A percentile compares a stretch with the other conserved stretches of the same genome.
phyloP scores from a whole-genome alignment of 495 filamentous ascomycete species.

The Lasiosphaeriaceae sp. region DNA sequence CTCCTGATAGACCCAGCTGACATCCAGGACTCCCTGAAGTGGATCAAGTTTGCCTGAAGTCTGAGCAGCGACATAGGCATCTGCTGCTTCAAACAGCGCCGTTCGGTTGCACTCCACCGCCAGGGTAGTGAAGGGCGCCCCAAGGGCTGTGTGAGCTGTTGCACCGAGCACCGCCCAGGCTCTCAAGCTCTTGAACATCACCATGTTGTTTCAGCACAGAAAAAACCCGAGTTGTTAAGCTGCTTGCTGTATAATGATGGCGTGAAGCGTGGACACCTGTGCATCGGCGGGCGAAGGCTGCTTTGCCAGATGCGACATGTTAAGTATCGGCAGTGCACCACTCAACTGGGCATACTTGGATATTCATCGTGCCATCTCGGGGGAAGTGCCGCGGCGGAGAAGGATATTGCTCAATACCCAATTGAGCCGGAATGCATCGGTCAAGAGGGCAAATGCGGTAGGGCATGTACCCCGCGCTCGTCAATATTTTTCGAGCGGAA shows the following conservation, averaged over 20 bases:
- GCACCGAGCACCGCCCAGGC: not conserved
- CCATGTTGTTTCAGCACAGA: not conserved
- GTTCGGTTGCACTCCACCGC: slow-evolving; percentile 16
- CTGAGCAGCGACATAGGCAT: slow-evolving; percentile 40
- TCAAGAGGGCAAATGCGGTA: slow-evolving; percentile 7
- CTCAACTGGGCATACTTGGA: too few relatives aligned
- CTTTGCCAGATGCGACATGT: too few relatives aligned
- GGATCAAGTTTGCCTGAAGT: slow-evolving; percentile 26
- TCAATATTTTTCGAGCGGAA: not conserved
- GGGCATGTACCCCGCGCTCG: slow-evolving; percentile 4
- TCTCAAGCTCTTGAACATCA: not conserved
- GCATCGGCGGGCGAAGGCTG: too few relatives aligned
- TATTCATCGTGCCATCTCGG: too few relatives aligned
- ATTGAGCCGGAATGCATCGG: slow-evolving; percentile 5
- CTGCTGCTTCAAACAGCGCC: slow-evolving; percentile 33
- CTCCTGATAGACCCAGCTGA: slow-evolving; percentile 18
- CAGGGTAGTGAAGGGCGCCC: not conserved
- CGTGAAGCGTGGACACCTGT: too few relatives aligned
- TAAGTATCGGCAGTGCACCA: too few relatives aligned
- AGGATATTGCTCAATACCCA: slow-evolving; percentile 9
- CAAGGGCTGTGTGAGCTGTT: not conserved
- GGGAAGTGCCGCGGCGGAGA: slow-evolving; percentile 8
- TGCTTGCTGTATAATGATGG: too few relatives aligned
- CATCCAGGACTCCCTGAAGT: slow-evolving; percentile 9
- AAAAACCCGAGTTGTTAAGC: not conserved